A percentile compares a stretch with the other conserved stretches of the same genome.
phyloP scores from a whole-genome alignment of 805 yeast species.

The Pichia pseudocactophila region DNA sequence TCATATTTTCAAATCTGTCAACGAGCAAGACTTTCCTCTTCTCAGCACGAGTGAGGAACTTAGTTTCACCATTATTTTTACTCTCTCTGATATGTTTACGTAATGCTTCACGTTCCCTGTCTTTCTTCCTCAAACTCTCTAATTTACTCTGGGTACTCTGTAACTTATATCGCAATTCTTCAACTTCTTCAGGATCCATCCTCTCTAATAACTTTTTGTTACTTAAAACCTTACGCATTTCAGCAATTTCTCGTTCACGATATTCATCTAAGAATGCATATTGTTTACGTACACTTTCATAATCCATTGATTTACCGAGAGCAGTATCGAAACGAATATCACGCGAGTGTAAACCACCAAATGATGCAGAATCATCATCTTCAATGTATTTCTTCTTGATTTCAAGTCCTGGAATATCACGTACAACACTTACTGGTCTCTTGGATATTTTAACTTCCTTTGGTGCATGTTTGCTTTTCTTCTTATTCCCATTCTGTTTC shows the following conservation, averaged over 20 bases:
- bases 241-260: constrained; percentile 60
- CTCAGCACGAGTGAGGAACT: constrained; percentile 60
- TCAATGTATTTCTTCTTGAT: constrained; percentile 20
- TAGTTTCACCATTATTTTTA: constrained; percentile 44
- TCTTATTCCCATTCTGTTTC: constrained; percentile 20
- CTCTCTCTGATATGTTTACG: constrained; percentile 34
- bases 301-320: constrained; percentile 67
- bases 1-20: constrained; percentile 71
- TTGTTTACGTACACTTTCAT: constrained; percentile 56
- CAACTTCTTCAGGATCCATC: constrained; percentile 37
- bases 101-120: constrained; percentile 60
- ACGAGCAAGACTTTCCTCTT: constrained; percentile 66
- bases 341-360: constrained; percentile 19
- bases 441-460: constrained; percentile 61
- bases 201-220: constrained; percentile 40
- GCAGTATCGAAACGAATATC: constrained; percentile 92
- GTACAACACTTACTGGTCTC: constrained; percentile 54
- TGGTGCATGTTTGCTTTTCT: constrained; percentile 78
- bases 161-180: constrained; percentile 44
- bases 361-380: constrained; percentile 2
- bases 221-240: constrained; percentile 47
- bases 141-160: constrained; percentile 61
- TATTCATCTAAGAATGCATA: constrained; percentile 84
- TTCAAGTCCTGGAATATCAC: constrained; percentile 67
- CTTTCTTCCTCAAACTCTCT: constrained; percentile 63